These are phyloP conservation scores for Candida nemodendra DNA, from an alignment of 805 yeast species.

Conservation along the genomic window DNA sequence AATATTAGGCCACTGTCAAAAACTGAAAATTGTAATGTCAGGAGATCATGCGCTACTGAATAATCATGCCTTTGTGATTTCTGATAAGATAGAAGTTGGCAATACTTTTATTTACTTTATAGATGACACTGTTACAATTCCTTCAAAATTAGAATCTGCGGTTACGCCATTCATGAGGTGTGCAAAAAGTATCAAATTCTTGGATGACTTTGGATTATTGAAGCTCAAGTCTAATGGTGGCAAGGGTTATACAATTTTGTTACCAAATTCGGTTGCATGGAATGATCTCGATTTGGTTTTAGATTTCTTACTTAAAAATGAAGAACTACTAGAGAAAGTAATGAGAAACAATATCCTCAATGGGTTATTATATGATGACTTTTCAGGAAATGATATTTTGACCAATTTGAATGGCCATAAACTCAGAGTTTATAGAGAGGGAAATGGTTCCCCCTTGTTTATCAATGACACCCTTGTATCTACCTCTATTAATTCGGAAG, in stretches of 20 bases:
- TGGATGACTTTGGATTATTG: conserved; percentile 51
- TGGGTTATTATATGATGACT: conserved; percentile 67
- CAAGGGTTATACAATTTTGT: conserved; percentile 68
- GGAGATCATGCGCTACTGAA: conserved; percentile 44
- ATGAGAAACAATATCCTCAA: conserved; percentile 61
- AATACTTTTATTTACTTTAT: conserved; percentile 66
- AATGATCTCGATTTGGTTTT: conserved; percentile 54
- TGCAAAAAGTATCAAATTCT: conserved; percentile 58
- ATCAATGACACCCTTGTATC: conserved; percentile 28
- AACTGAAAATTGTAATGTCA: conserved; percentile 43
- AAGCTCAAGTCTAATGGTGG: conserved; percentile 46
- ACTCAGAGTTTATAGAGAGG: conserved; percentile 5
- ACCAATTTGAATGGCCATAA: conserved; percentile 14
- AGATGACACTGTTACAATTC: conserved; percentile 59
- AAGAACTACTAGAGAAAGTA: conserved; percentile 47
- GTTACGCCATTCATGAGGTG: conserved; percentile 64
- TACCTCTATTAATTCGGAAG: conserved; percentile 52
- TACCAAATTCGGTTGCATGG: conserved; percentile 83
- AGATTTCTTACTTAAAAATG: conserved; percentile 55
- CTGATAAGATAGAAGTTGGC: conserved; percentile 50
- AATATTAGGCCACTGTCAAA: conserved; percentile 66
- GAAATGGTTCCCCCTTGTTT: conserved; percentile 4
- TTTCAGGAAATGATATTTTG: conserved; percentile 31
- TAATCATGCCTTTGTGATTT: conserved; percentile 48
- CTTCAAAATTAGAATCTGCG: conserved; percentile 61